A percentile compares a stretch with the other conserved stretches of the same genome.
phyloP scores from a whole-genome alignment of 2,329 filamentous ascomycete genomes.

The Talaromyces islandicus region DNA sequence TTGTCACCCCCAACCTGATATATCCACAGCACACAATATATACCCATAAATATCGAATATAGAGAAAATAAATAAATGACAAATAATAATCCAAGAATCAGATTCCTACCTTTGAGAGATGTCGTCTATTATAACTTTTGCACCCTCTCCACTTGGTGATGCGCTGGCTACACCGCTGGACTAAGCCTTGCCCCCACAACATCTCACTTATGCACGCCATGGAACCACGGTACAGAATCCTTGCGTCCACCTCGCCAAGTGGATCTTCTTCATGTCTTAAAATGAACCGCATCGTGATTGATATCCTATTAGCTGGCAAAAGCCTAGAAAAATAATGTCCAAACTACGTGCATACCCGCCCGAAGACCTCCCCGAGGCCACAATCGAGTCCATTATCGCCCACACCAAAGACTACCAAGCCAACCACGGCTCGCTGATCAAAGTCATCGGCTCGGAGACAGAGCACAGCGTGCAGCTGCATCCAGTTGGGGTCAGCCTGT shows the following conservation, averaged over 20 bases:
- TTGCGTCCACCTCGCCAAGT: background rate
- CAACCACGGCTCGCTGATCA: constrained; percentile 37
- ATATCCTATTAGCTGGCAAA: background rate
- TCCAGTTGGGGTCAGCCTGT: constrained; percentile 28
- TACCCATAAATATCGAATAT: too few species aligned
- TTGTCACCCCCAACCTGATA: background rate
- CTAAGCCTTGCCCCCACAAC: background rate
- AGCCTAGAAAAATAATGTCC: background rate
- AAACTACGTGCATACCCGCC: constrained; percentile 17
- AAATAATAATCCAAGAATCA: background rate
- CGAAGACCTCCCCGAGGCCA: constrained; percentile 31
- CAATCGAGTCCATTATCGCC: constrained; percentile 19
- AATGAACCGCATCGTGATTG: background rate
- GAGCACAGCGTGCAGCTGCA: constrained; percentile 23
- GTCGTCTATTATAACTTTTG: background rate
- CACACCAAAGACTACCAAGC: constrained; percentile 38
- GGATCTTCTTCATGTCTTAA: background rate
- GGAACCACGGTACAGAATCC: background rate
- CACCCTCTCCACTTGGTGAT: background rate
- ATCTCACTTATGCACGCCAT: background rate
- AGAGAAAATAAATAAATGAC: too few species aligned
- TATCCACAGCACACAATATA: background rate
- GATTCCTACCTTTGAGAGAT: background rate
- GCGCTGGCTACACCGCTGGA: background rate
- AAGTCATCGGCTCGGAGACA: constrained; percentile 21